A percentile compares a stretch with the other conserved stretches of the same genome.
Evolutionary conservation across 495 filamentous ascomycete genomes (phyloP).

Genomic region (Penicillium samsonianum): DNA sequence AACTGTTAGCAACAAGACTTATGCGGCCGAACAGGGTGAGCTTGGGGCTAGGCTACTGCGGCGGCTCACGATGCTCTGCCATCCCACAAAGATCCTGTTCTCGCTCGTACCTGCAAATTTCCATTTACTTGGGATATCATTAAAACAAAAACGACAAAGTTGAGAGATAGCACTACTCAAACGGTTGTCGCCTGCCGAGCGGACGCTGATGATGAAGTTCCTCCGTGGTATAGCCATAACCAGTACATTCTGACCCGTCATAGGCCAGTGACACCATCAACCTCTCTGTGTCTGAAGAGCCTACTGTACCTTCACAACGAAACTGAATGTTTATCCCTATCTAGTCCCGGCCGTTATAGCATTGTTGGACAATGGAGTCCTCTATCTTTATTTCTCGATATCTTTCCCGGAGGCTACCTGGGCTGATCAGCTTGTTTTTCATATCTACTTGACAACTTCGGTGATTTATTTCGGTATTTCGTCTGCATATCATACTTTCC

Average conservation of each 20-base stretch:
- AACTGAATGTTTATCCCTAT: slow-evolving; percentile 39
- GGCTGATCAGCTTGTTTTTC: slow-evolving; percentile 27
- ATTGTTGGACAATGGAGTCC: slow-evolving; percentile 20
- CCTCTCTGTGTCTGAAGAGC: slow-evolving; percentile 31
- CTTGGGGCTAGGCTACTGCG: too few species aligned
- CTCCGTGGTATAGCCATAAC: slow-evolving; percentile 35
- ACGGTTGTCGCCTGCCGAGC: too few species aligned
- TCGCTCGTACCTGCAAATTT: too few species aligned
- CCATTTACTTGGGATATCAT: too few species aligned
- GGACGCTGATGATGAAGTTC: slow-evolving; percentile 35
- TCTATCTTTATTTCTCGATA: slow-evolving; percentile 25
- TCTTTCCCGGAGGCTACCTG: slow-evolving; percentile 25
- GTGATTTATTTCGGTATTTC: slow-evolving; percentile 28
- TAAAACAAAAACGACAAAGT: too few species aligned
- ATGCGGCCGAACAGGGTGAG: too few species aligned
- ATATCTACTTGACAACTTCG: slow-evolving; percentile 32
- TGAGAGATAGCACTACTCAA: too few species aligned
- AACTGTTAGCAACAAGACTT: too few species aligned
- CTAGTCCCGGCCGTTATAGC: slow-evolving; percentile 28
- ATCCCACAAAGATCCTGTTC: too few species aligned
- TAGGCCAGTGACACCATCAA: slow-evolving; percentile 34
- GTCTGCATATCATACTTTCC: slow-evolving; percentile 32
- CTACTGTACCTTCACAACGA: slow-evolving; percentile 38
- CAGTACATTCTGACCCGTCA: slow-evolving; percentile 32
- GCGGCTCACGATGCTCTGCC: too few species aligned